A percentile compares a stretch with the other conserved stretches of the same genome.
Conservation (phyloP, 371 early-diverging fungal genomes). For the Syncephalastrum monosporum region DNA sequence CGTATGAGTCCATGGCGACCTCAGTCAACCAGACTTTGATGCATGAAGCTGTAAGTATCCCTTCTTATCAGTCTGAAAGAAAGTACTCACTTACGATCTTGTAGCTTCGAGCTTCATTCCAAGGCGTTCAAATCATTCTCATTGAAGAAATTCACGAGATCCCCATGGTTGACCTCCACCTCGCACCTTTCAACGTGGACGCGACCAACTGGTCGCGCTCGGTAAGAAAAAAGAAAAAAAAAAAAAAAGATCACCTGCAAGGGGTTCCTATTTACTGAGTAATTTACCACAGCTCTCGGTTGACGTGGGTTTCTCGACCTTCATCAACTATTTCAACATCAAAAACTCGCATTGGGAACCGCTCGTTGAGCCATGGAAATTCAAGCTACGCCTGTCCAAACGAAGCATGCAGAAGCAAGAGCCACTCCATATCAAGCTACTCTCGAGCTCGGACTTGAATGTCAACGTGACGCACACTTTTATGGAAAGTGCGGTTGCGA, state of each 20-base stretch:
- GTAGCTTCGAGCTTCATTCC: conserved; percentile 59
- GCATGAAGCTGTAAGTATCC: conserved; percentile 18
- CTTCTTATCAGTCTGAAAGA: not conserved
- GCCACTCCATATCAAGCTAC: conserved; percentile 56
- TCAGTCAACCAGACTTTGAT: conserved; percentile 15
- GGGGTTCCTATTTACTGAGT: not conserved
- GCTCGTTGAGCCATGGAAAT: conserved; percentile 89
- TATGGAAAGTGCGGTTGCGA: conserved; percentile 77
- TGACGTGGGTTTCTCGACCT: conserved; percentile 67
- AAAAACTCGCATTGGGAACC: conserved; percentile 99
- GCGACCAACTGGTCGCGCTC: conserved; percentile 86
- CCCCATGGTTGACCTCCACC: conserved; percentile 86
- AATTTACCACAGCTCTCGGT: conserved; percentile 56
- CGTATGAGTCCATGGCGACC: conserved; percentile 2
- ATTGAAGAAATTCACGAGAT: conserved; percentile 92
- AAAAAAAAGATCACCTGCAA: not conserved
- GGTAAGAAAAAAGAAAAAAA: conserved; percentile 24
- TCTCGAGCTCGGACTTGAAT: conserved; percentile 80
- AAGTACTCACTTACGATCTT: not conserved
- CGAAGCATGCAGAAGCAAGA: conserved; percentile 18
- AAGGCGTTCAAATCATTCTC: conserved; percentile 79
- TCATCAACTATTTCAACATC: conserved; percentile 91
- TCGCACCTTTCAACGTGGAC: conserved; percentile 77
- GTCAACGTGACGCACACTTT: conserved; percentile 87
- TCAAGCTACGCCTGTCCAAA: conserved; percentile 50